Conservation (phyloP, 106 monocot genomes). For the Ottelia alismoides region DNA sequence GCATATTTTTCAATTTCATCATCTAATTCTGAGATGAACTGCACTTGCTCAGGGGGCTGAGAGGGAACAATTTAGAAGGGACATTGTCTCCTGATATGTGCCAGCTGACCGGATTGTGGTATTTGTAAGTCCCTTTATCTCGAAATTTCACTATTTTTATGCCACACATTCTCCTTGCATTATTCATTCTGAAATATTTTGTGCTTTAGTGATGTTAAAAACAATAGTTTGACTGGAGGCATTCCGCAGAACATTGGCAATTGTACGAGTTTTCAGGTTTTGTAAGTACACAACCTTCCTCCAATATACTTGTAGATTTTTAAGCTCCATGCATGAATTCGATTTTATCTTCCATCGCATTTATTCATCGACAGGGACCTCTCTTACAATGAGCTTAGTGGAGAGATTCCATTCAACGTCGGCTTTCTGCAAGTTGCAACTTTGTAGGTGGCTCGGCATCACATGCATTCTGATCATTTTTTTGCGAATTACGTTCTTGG, state of each 20-base stretch:
- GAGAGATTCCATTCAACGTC: slow-evolving; percentile 92
- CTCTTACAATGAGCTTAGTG: slow-evolving; percentile 71
- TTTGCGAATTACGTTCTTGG: no score
- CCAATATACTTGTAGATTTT: no score
- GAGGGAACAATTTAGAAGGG: slow-evolving; percentile 79
- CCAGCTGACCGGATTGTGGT: slow-evolving; percentile 95
- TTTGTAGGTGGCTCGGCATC: no score
- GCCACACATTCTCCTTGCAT: no score
- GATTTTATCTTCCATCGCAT: no score
- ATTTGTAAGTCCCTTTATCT: no score
- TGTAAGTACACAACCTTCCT: slow-evolving; percentile 64
- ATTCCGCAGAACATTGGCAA: slow-evolving; percentile 87
- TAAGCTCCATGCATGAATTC: no score
- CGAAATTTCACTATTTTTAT: no score
- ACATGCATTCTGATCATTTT: no score
- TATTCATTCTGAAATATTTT: background rate
- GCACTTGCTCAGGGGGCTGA: slow-evolving; percentile 67
- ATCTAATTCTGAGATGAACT: no score
- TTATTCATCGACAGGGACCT: slow-evolving; percentile 47
- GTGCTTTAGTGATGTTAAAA: slow-evolving; percentile 75
- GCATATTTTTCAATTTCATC: no score
- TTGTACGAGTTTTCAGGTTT: slow-evolving; percentile 94
- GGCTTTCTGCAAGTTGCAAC: slow-evolving; percentile 97
- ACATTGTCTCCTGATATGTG: slow-evolving; percentile 80
- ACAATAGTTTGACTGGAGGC: slow-evolving; percentile 83